These are phyloP conservation scores for Scedosporium dehoogii DNA, from an alignment of 2,329 filamentous ascomycete species.

Conservation along the genomic window DNA sequence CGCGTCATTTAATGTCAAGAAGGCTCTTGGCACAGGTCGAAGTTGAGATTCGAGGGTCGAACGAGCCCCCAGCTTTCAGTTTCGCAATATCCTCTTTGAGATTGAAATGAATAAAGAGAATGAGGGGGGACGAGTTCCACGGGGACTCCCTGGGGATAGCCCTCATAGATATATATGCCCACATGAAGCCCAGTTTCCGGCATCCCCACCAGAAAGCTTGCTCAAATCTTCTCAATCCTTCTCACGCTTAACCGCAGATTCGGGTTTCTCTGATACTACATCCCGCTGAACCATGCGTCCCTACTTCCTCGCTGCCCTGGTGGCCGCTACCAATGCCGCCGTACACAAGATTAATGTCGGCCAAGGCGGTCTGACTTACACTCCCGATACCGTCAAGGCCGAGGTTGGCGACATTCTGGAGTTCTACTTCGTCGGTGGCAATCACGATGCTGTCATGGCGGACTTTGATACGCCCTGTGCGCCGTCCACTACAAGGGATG, in stretches of 20 bases:
- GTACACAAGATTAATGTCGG: slow-evolving; percentile 29
- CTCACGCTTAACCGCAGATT: not conserved
- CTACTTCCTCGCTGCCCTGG: slow-evolving; percentile 2
- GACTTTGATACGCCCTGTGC: slow-evolving; percentile 36
- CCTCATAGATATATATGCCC: not conserved
- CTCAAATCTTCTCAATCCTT: not conserved
- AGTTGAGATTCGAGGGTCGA: not conserved
- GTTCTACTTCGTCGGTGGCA: slow-evolving; percentile 41
- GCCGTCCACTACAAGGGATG: not conserved
- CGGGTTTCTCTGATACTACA: not conserved
- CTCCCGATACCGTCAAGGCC: slow-evolving; percentile 31
- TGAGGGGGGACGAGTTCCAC: not conserved
- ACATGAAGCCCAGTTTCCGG: not conserved
- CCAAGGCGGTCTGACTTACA: slow-evolving; percentile 30
- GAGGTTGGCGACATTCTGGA: slow-evolving; percentile 36
- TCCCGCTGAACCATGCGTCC: not conserved
- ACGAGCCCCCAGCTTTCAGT: not conserved
- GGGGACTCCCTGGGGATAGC: not conserved
- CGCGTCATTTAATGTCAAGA: not conserved
- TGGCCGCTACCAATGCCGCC: slow-evolving; percentile 11
- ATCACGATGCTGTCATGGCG: slow-evolving; percentile 39
- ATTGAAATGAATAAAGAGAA: not conserved
- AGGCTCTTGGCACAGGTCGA: not conserved
- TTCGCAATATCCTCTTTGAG: not conserved
- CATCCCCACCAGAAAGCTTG: not conserved